phyloP scores from a whole-genome alignment of 805 yeast genomes.

The Nakazawaea wickerhamii region DNA sequence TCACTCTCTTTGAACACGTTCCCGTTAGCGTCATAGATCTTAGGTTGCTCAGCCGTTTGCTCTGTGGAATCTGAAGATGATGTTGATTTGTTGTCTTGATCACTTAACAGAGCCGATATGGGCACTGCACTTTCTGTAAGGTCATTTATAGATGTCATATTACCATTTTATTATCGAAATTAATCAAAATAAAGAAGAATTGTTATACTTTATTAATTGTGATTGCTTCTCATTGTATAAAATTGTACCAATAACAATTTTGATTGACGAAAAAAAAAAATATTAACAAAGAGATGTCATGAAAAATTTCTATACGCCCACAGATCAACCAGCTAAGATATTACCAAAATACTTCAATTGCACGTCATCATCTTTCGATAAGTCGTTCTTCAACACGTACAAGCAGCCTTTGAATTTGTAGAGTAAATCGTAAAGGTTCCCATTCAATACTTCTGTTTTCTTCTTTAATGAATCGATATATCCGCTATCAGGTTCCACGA shows the following conservation, averaged over 20 bases:
- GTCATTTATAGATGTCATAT: not conserved
- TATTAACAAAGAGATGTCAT: too few relatives aligned
- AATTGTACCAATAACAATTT: too few relatives aligned
- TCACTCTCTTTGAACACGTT: conserved; percentile 21
- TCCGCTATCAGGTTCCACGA: conserved; percentile 20
- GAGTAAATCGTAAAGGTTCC: conserved; percentile 35
- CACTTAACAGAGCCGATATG: not conserved
- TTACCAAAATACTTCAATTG: conserved; percentile 45
- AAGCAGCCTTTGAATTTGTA: conserved; percentile 38
- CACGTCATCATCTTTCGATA: conserved; percentile 45
- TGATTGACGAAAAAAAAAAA: too few relatives aligned
- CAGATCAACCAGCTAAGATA: conserved; percentile 17
- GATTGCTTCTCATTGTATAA: too few relatives aligned
- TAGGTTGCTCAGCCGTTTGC: not conserved
- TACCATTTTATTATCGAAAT: too few relatives aligned
- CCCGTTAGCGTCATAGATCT: conserved; percentile 7
- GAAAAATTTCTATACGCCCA: too few relatives aligned
- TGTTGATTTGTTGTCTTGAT: not conserved
- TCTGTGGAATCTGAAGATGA: not conserved
- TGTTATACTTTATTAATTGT: too few relatives aligned
- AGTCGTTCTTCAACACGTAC: conserved; percentile 42
- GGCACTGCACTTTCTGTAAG: not conserved
- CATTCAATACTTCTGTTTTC: conserved; percentile 33
- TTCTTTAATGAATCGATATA: conserved; percentile 21
- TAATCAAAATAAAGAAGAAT: too few relatives aligned